Percentiles rank a stretch among this genome's conserved stretches.
phyloP scores from a whole-genome alignment of 306 rosid genomes.

The Abrus precatorius region DNA sequence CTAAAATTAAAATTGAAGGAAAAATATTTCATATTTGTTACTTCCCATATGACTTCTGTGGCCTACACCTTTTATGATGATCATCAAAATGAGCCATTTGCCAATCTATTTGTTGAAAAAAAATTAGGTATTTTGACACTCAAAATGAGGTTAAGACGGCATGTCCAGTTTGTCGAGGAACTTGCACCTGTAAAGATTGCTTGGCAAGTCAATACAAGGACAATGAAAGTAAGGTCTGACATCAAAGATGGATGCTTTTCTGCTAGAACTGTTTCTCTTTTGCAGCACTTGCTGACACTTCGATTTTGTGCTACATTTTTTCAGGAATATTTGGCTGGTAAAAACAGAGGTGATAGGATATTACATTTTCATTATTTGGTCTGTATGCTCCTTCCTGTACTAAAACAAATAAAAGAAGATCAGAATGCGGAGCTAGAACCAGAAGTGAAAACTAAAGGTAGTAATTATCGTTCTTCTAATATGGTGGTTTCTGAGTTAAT shows the following conservation, averaged over 20 bases:
- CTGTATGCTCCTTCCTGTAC: constrained; percentile 87
- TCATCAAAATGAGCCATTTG: constrained; percentile 43
- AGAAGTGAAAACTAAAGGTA: constrained; percentile 79
- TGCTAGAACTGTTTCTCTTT: constrained; percentile 35
- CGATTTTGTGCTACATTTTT: constrained; percentile 43
- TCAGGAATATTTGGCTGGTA: constrained; percentile 77
- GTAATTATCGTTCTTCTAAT: constrained; percentile 36
- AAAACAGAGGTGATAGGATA: constrained; percentile 71
- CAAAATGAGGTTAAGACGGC: constrained; percentile 87
- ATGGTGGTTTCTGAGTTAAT: constrained; percentile 37
- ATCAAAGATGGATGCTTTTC: constrained; percentile 55
- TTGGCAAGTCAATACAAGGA: constrained; percentile 68
- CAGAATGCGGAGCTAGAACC: constrained; percentile 72
- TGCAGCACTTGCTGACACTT: constrained; percentile 53
- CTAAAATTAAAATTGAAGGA: not conserved
- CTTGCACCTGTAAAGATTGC: constrained; percentile 93
- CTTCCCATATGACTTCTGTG: constrained; percentile 11
- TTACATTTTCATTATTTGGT: constrained; percentile 83
- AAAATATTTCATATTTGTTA: not conserved
- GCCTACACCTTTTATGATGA: constrained; percentile 20
- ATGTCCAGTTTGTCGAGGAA: constrained; percentile 94
- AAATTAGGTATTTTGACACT: constrained; percentile 77
- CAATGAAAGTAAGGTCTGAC: constrained; percentile 97
- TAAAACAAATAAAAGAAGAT: constrained; percentile 80
- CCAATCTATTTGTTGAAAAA: constrained; percentile 43